These are phyloP conservation scores for Fusarium tupiense DNA, from an alignment of 2,329 filamentous ascomycete species.

Conservation along the genomic window DNA sequence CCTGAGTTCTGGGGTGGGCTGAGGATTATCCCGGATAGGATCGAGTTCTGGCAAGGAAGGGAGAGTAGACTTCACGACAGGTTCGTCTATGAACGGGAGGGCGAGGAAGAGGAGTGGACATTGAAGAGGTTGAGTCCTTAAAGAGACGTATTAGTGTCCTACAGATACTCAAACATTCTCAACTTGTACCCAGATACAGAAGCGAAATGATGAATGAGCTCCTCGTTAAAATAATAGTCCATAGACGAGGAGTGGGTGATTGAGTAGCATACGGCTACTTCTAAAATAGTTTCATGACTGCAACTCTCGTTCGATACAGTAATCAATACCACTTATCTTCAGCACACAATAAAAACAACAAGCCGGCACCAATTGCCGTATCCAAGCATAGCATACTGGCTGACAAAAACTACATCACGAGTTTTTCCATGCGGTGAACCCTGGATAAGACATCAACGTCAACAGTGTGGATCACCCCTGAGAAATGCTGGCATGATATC, in stretches of 20 bases:
- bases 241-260: background rate
- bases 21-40: constrained; percentile 81
- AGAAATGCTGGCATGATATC: constrained; percentile 18
- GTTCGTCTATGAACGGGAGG: constrained; percentile 79
- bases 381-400: background rate
- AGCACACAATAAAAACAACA: background rate
- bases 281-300: background rate
- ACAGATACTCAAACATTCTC: background rate
- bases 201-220: background rate
- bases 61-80: constrained; percentile 92
- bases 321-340: background rate
- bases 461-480: constrained; percentile 1
- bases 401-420: no score
- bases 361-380: constrained; percentile 1
- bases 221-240: background rate
- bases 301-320: background rate
- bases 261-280: background rate
- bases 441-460: background rate
- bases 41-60: constrained; percentile 98
- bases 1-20: constrained; percentile 96
- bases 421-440: constrained; percentile 10
- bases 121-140: constrained; percentile 77
- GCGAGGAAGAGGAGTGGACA: constrained; percentile 62
- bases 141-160: background rate
- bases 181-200: background rate